Conservation (phyloP, 495 filamentous ascomycete genomes). For the Hyaloscypha hepaticicola region DNA sequence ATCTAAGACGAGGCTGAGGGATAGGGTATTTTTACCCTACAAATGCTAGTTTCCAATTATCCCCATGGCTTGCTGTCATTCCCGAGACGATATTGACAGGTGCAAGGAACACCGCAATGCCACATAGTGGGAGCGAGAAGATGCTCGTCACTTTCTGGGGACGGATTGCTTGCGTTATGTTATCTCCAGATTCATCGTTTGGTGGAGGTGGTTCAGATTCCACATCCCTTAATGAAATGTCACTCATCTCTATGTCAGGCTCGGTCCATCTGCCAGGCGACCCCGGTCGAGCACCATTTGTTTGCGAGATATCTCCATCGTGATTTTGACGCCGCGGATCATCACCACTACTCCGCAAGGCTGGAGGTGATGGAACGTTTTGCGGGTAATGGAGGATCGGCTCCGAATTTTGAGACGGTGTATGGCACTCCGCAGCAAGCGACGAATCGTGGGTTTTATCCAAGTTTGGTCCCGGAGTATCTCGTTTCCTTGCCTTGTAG, state of each 20-base stretch:
- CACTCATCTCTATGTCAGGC: background rate
- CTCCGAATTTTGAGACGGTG: too few relatives aligned
- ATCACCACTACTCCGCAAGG: too few relatives aligned
- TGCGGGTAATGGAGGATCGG: too few relatives aligned
- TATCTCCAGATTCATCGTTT: background rate
- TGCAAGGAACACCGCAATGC: background rate
- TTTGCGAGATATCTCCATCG: background rate
- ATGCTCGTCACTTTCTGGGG: background rate
- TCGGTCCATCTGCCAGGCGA: background rate
- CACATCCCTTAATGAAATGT: background rate
- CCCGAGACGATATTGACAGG: conserved; percentile 5
- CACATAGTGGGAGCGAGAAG: background rate
- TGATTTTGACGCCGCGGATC: background rate
- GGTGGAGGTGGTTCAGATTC: background rate
- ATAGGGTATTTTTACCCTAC: background rate
- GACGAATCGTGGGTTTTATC: too few relatives aligned
- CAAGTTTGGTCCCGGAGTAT: too few relatives aligned
- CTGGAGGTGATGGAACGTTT: too few relatives aligned
- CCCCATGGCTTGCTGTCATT: conserved; percentile 9
- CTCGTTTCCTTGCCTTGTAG: too few relatives aligned
- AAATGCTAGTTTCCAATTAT: conserved; percentile 1
- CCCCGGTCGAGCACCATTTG: background rate
- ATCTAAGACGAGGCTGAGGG: background rate
- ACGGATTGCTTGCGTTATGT: background rate
- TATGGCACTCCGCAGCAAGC: too few relatives aligned